Conservation (phyloP, 2,329 filamentous ascomycete genomes). For the Pleurostoma richardsiae region DNA sequence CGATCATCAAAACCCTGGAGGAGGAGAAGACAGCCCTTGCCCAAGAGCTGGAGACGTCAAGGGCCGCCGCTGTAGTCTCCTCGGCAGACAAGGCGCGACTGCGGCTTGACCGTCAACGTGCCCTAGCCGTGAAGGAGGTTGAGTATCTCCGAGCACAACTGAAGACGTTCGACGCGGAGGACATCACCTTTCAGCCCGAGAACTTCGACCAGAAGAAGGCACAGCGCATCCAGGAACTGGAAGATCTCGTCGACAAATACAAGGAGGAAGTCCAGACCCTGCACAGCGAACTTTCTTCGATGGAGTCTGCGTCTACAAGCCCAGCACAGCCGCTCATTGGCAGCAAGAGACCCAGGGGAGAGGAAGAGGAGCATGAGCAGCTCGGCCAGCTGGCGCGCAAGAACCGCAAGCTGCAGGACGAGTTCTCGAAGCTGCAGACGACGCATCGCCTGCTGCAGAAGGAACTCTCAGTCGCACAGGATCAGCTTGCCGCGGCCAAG, state of each 20-base stretch:
- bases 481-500: slow-evolving; percentile 64
- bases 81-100: slow-evolving; percentile 63
- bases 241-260: slow-evolving; percentile 83
- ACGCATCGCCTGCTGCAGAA: slow-evolving; percentile 66
- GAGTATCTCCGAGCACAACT: slow-evolving; percentile 91
- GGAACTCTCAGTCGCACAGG: slow-evolving; percentile 66
- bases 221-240: slow-evolving; percentile 73
- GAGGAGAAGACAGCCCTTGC: slow-evolving; percentile 61
- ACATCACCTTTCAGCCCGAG: slow-evolving; percentile 78
- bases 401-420: slow-evolving; percentile 78
- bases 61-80: slow-evolving; percentile 38
- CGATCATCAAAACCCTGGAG: slow-evolving; percentile 67
- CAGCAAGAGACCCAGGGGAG: slow-evolving; percentile 60
- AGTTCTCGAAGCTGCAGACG: slow-evolving; percentile 65
- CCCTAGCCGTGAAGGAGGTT: slow-evolving; percentile 83
- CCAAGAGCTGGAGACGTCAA: slow-evolving; percentile 67
- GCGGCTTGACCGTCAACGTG: slow-evolving; percentile 79
- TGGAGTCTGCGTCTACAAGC: slow-evolving; percentile 41
- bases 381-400: slow-evolving; percentile 82
- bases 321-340: slow-evolving; percentile 36
- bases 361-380: slow-evolving; percentile 63
- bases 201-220: slow-evolving; percentile 71
- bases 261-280: slow-evolving; percentile 72
- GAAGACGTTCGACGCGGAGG: slow-evolving; percentile 82
- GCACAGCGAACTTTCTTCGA: slow-evolving; percentile 66